Percentiles rank a stretch among this genome's conserved stretches.
Conservation (phyloP, 345 rosid species). For the Abelmoschus esculentus region DNA sequence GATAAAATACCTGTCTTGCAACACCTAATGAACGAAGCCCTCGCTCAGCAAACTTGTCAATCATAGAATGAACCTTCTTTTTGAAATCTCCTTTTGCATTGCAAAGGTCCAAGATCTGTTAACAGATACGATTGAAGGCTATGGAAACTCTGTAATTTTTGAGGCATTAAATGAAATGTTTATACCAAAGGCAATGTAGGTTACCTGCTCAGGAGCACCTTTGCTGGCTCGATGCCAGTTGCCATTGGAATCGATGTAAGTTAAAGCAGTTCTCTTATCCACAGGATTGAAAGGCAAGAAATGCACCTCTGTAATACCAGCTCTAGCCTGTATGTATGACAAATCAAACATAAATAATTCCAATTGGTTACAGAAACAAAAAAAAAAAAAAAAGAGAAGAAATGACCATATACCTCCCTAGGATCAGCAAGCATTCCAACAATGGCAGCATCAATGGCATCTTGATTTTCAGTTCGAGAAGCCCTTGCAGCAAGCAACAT, state of each 20-base stretch:
- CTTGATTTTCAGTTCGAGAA: constrained; percentile 54
- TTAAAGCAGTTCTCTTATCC: not conserved
- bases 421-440: constrained; percentile 88
- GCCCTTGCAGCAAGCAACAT: constrained; percentile 67
- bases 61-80: constrained; percentile 53
- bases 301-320: constrained; percentile 64
- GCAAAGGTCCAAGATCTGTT: constrained; percentile 55
- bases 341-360: constrained; percentile 2
- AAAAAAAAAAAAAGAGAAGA: not conserved
- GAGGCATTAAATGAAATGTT: not conserved
- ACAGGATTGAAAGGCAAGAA: constrained; percentile 1
- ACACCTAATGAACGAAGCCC: constrained; percentile 78
- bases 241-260: constrained; percentile 47
- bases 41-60: constrained; percentile 72
- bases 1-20: constrained; percentile 58
- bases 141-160: not conserved
- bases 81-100: constrained; percentile 47
- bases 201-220: constrained; percentile 95
- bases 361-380: not conserved
- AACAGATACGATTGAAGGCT: not conserved
- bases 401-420: constrained; percentile 41
- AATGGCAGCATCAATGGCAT: constrained; percentile 85
- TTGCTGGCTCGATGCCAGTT: constrained; percentile 75
- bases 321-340: constrained; percentile 47
- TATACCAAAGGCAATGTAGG: not conserved